Percentiles rank a stretch among this genome's conserved stretches.
Conservation (phyloP, 805 yeast genomes). For the Candida mattraensis region DNA sequence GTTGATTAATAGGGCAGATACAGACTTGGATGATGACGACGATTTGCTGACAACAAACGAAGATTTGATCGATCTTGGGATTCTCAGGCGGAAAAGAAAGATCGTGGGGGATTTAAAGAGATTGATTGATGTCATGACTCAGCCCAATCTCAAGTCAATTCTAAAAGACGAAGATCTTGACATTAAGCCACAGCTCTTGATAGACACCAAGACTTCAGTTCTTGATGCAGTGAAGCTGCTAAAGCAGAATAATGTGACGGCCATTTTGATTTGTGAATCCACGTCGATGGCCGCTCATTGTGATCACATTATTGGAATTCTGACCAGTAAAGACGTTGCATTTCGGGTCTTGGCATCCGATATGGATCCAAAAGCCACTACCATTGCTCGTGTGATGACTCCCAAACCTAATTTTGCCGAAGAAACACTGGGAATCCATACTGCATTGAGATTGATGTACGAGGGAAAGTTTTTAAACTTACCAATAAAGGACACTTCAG, state of each 20-base stretch:
- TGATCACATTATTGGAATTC: constrained; percentile 43
- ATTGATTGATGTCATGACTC: constrained; percentile 40
- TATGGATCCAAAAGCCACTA: constrained; percentile 37
- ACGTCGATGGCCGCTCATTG: constrained; percentile 18
- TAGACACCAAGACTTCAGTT: constrained; percentile 39
- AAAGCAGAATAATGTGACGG: constrained; percentile 40
- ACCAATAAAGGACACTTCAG: constrained; percentile 37
- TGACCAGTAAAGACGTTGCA: constrained; percentile 47
- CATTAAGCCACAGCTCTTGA: constrained; percentile 33
- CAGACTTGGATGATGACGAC: constrained; percentile 14
- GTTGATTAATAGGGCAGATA: constrained; percentile 15
- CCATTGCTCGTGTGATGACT: constrained; percentile 44
- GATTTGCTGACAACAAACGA: constrained; percentile 23
- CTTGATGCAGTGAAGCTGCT: constrained; percentile 40
- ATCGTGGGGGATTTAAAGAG: constrained; percentile 36
- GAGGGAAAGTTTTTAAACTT: constrained; percentile 46
- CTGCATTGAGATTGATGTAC: constrained; percentile 46
- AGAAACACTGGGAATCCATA: constrained; percentile 38
- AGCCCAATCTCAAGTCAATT: constrained; percentile 38
- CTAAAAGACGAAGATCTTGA: constrained; percentile 27
- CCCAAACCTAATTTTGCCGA: constrained; percentile 47
- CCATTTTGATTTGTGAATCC: constrained; percentile 39
- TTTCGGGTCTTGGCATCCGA: constrained; percentile 40
- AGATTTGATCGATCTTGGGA: constrained; percentile 26
- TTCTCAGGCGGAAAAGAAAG: constrained; percentile 26